Percentiles rank a stretch among this genome's conserved stretches.
Evolutionary conservation across 2,329 filamentous ascomycete species (phyloP).

Genomic region (Colletotrichum sp.): DNA sequence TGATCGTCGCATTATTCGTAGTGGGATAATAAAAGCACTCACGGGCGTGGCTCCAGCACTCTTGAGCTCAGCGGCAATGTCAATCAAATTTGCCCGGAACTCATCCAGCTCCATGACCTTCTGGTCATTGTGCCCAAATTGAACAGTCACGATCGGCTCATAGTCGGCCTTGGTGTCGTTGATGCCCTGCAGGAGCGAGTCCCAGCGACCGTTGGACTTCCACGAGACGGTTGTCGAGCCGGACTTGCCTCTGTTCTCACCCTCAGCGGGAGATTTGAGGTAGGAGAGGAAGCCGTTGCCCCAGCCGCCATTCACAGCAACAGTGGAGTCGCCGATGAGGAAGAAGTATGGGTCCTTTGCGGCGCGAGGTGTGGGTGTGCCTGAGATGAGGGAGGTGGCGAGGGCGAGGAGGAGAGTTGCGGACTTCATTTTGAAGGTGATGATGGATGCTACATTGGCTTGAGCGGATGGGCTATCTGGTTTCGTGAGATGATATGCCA

Average conservation of each 20-base stretch:
- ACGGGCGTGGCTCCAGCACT: constrained; percentile 49
- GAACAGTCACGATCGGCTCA: constrained; percentile 31
- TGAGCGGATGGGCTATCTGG: not conserved
- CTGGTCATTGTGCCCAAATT: constrained; percentile 70
- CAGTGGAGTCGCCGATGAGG: constrained; percentile 56
- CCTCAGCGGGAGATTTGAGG: constrained; percentile 51
- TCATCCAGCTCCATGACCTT: constrained; percentile 54
- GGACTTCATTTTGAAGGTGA: not conserved
- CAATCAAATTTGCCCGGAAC: constrained; percentile 56
- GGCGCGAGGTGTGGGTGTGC: not conserved
- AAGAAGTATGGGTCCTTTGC: constrained; percentile 46
- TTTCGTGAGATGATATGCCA: not conserved
- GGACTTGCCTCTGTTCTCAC: constrained; percentile 61
- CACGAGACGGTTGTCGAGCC: constrained; percentile 64
- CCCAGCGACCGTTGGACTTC: constrained; percentile 57
- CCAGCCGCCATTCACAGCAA: constrained; percentile 56
- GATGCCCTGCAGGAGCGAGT: constrained; percentile 47
- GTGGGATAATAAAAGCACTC: constrained; percentile 1
- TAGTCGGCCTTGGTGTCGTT: constrained; percentile 40
- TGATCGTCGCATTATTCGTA: constrained; percentile 3
- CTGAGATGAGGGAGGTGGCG: not conserved
- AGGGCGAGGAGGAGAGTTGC: not conserved
- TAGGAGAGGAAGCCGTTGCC: constrained; percentile 62
- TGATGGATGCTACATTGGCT: not conserved
- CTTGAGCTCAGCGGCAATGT: constrained; percentile 48